Conservation (phyloP, 352 stramenopile genomes). For the Thraustochytrium striatum region DNA sequence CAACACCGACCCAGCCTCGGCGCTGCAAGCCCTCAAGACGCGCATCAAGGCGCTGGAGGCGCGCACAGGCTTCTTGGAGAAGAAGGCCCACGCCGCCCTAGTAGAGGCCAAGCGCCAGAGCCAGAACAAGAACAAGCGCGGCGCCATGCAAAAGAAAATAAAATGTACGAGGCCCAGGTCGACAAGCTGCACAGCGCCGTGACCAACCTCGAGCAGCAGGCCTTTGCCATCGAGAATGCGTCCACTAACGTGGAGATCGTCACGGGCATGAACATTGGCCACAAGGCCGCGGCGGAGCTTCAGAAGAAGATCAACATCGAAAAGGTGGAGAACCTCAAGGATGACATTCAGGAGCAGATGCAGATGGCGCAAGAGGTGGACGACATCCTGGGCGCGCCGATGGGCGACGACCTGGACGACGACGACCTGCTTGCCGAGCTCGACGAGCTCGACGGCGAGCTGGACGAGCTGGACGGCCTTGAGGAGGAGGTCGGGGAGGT, state of each 20-base stretch:
- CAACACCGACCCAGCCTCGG: not conserved
- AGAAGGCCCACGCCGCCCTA: not conserved
- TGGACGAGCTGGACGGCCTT: slow-evolving; percentile 16
- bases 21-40: slow-evolving; percentile 32
- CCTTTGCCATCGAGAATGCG: slow-evolving; percentile 45
- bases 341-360: slow-evolving; percentile 44
- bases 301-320: slow-evolving; percentile 45
- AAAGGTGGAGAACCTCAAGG: slow-evolving; percentile 27
- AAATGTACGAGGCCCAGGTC: slow-evolving; percentile 47
- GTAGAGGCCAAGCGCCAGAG: slow-evolving; percentile 27
- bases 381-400: slow-evolving; percentile 14
- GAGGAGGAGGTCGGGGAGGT: slow-evolving; percentile 22
- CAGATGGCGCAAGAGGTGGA: slow-evolving; percentile 28
- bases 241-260: slow-evolving; percentile 41
- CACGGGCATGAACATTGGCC: slow-evolving; percentile 25
- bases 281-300: not conserved
- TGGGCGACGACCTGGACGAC: slow-evolving; percentile 8
- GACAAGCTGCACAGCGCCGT: slow-evolving; percentile 30
- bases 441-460: slow-evolving; percentile 19
- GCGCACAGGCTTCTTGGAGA: slow-evolving; percentile 35
- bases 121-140: slow-evolving; percentile 7
- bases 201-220: slow-evolving; percentile 44
- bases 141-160: slow-evolving; percentile 46
- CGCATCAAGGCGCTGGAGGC: slow-evolving; percentile 34
- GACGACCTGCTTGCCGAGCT: slow-evolving; percentile 34